Base-by-base conservation (phyloP, 129 eudicot species). In the Lonicera japonica region DNA sequence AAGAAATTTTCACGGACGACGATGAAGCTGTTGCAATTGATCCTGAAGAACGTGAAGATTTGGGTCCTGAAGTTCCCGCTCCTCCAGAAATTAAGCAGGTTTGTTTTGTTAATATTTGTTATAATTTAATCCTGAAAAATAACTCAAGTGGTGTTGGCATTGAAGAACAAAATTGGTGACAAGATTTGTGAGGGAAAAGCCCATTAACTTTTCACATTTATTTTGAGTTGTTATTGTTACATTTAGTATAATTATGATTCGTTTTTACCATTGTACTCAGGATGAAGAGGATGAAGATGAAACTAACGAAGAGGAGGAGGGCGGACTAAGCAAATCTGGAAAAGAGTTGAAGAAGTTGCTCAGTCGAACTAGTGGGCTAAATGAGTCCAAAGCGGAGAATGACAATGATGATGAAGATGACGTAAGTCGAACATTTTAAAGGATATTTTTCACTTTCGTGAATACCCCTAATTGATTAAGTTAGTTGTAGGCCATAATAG, bases 31-130 rank as follows among this genome's bases (percentile, higher is more conserved):
- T 87, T 51, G 90, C 73, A 54, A 79, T 64, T 36, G 92, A 92
- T 79, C 95, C 95, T 0, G 99, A 92, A 67, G 99, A 92, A 74
- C 84, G 99, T 11, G 99, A 88, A 66, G 99, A 92, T 69, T 73
- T 92, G 79, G 99, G 86, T 39, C 96, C 96, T 69, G 99, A 92
- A 70, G 81, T 92, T 62, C 99, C 99, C 40, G 95, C 99, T 9
- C 99, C 99, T 64, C 99, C 99, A 8, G 99, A 88, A 81, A 92
- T 92, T 56, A 92, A 88, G 82, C 91, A 85, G 95, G 97, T 90
- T 58, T 43, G 50, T 43, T 43, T n/a, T 43, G 8, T 43, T 43
- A 10, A 14, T 14, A 8, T 43, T 43, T n/a, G n/a, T n/a, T n/a
- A n/a, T n/a, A n/a, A 10, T 43, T 3, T 43, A 14, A 1, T 10